Evolutionary conservation across 129 eudicot genomes (phyloP), one percentile per base, ranked within the genome.

Genomic region (Tagetes patula): DNA sequence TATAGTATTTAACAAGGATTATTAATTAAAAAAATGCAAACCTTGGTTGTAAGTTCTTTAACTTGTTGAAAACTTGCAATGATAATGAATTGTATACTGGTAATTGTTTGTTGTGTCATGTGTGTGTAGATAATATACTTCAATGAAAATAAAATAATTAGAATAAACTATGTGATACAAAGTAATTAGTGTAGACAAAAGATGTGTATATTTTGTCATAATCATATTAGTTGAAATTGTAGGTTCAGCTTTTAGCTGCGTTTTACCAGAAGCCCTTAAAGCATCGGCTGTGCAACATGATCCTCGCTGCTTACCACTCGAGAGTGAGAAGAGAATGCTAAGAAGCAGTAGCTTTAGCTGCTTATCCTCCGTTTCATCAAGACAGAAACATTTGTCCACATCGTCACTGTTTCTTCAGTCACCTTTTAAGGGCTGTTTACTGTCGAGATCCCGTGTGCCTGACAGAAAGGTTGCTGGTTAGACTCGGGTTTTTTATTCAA

Each of bases 261-360:
- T 87, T 52, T 82, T 90, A 49, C 96, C 96, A 7, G 91, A 90
- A 67, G 85, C 96, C 43, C 96, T 90, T 11, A 85, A 72, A 86
- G 80, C 83, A 33, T 73, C 90, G 0, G 78, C 84, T 0, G 87
- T 90, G 41, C 84, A 87, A 76, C 85, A 85, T 27, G 77, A 85
- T 49, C 84, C 85, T 3, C 65, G 64, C 65, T 59, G 66, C 68
- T 78, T 77, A 76, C 70, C 78, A 39, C 79, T 38, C 14, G 89
- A 85, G 36, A 72, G 71, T 2, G 94, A 87, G 75, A 90, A 85
- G 71, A 81, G 82, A 80, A 86, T 81, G 71, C 82, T 90, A 63
- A 83, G 89, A 77, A 85, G 72, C 77, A 63, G 81, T 77, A 70
- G 84, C 68, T 85, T 87, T 73, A 79, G 81, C 65, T 77, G 96